phyloP scores from a whole-genome alignment of 805 yeast species.

The Schizosaccharomyces octosporus region DNA sequence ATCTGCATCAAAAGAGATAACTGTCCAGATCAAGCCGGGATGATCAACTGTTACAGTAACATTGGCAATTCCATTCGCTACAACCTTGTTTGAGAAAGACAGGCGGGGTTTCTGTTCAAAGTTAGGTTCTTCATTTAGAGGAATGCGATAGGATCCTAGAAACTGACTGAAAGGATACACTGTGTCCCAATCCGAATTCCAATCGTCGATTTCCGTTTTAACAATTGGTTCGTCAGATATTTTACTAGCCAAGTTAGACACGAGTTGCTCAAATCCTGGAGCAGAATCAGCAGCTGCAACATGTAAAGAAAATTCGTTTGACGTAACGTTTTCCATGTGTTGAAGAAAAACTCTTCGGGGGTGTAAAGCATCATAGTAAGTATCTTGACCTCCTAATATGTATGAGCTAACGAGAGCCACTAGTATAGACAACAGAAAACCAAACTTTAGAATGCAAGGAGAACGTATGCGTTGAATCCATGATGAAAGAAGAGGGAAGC shows the following conservation, averaged over 20 bases:
- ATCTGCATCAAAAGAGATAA: neutral
- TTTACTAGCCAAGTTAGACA: neutral
- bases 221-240: neutral
- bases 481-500: neutral
- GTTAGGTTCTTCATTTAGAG: neutral
- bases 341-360: constrained; percentile 1
- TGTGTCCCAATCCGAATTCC: constrained; percentile 2
- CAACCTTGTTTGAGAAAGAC: neutral
- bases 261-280: neutral
- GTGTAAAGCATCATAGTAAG: neutral
- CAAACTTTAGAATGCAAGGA: neutral
- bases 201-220: neutral
- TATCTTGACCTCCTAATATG: neutral
- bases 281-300: neutral
- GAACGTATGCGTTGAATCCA: neutral
- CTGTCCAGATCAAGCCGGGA: constrained; percentile 2
- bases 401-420: neutral
- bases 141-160: neutral
- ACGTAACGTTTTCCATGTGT: neutral
- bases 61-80: neutral
- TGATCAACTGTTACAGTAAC: neutral
- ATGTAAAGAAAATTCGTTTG: neutral
- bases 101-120: neutral
- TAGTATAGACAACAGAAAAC: neutral
- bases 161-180: constrained; percentile 1